Evolutionary conservation across 345 rosid genomes (phyloP).

Genomic region (Citrus hindsii): DNA sequence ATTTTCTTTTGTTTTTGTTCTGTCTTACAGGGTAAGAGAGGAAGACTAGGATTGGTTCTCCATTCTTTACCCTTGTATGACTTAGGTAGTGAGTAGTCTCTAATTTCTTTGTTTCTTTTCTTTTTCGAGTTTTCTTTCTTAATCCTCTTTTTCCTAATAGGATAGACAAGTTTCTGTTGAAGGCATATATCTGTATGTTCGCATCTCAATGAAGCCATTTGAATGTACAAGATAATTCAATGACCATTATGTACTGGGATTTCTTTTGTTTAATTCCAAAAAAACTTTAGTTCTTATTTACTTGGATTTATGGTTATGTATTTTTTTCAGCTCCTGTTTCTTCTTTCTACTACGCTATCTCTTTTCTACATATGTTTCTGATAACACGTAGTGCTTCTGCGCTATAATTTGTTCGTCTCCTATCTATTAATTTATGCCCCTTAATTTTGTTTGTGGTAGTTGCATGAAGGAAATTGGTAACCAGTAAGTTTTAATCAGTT

Average conservation of each 20-base stretch:
- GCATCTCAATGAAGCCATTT: constrained; percentile 5
- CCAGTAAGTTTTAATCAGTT: not conserved
- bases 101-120: not conserved
- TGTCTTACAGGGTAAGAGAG: constrained; percentile 7
- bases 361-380: not conserved
- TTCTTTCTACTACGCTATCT: not conserved
- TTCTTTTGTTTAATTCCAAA: constrained; percentile 1
- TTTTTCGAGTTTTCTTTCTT: not conserved
- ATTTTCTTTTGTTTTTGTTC: not conserved
- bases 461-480: not conserved
- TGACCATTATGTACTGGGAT: constrained; percentile 4
- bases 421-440: not conserved
- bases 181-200: constrained; percentile 14
- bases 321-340: not conserved
- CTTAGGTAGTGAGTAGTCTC: constrained; percentile 16
- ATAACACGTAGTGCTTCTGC: not conserved
- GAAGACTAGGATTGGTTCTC: not conserved
- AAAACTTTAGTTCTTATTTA: not conserved
- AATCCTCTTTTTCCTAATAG: not conserved
- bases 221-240: constrained; percentile 13
- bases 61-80: constrained; percentile 8
- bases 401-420: not conserved
- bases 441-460: not conserved
- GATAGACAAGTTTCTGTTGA: not conserved
- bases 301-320: not conserved